These are phyloP conservation scores for Sugiyamaella americana DNA, from an alignment of 805 yeast genomes.

Conservation along the genomic window DNA sequence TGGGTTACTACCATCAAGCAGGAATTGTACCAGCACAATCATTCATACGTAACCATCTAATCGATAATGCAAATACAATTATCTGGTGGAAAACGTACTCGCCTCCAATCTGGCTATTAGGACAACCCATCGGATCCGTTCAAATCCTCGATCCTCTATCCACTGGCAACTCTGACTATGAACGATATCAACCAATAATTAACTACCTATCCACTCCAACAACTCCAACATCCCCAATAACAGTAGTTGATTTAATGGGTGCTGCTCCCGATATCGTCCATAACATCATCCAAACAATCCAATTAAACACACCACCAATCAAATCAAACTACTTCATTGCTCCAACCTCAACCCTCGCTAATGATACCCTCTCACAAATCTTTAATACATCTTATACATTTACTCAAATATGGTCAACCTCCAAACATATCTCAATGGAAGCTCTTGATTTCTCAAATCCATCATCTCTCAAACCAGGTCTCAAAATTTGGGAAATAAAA, in stretches of 20 bases:
- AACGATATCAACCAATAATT: slow-evolving; percentile 14
- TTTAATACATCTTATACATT: slow-evolving; percentile 3
- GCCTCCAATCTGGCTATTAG: slow-evolving; percentile 85
- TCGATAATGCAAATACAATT: slow-evolving; percentile 30
- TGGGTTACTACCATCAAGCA: slow-evolving; percentile 86
- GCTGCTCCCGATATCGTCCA: slow-evolving; percentile 29
- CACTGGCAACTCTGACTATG: slow-evolving; percentile 6
- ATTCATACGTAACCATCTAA: slow-evolving; percentile 23
- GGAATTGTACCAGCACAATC: slow-evolving; percentile 70
- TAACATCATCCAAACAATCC: slow-evolving; percentile 18
- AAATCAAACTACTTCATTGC: slow-evolving; percentile 31
- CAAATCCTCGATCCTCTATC: slow-evolving; percentile 20
- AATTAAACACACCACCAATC: slow-evolving; percentile 10
- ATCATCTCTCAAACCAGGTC: slow-evolving; percentile 53
- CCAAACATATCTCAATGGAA: slow-evolving; percentile 61
- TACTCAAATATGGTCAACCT: slow-evolving; percentile 24
- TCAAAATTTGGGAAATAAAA: slow-evolving; percentile 22
- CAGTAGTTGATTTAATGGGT: slow-evolving; percentile 48
- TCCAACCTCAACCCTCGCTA: slow-evolving; percentile 31
- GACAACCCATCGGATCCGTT: slow-evolving; percentile 25
- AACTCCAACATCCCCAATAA: neutral
- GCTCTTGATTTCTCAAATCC: slow-evolving; percentile 52
- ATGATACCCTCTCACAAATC: neutral
- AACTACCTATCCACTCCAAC: slow-evolving; percentile 6
- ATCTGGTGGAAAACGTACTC: slow-evolving; percentile 94